phyloP scores from a whole-genome alignment of 2,329 filamentous ascomycete species.

The Monosporascus sp. region DNA sequence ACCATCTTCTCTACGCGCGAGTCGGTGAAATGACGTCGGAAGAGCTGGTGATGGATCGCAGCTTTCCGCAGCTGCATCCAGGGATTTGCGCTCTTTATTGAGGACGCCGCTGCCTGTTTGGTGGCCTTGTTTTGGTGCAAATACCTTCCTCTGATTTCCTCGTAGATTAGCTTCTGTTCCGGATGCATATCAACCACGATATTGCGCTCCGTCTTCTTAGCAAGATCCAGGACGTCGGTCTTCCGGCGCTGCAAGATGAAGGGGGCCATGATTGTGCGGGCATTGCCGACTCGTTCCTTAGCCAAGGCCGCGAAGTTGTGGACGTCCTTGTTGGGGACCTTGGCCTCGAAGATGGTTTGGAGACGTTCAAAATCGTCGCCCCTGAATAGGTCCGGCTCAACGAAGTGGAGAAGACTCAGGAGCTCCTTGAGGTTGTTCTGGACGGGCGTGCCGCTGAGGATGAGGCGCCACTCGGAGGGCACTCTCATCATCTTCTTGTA shows the following conservation, averaged over 20 bases:
- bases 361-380: slow-evolving; percentile 67
- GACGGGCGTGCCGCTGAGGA: slow-evolving; percentile 86
- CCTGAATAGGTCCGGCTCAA: slow-evolving; percentile 79
- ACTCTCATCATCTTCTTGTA: slow-evolving; percentile 78
- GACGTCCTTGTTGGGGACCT: slow-evolving; percentile 75
- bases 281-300: slow-evolving; percentile 77
- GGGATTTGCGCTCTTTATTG: slow-evolving; percentile 56
- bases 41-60: slow-evolving; percentile 85
- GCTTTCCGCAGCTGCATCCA: slow-evolving; percentile 92
- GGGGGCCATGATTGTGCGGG: slow-evolving; percentile 86
- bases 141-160: slow-evolving; percentile 58
- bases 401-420: slow-evolving; percentile 85
- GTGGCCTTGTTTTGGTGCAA: slow-evolving; percentile 52
- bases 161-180: slow-evolving; percentile 69
- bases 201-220: slow-evolving; percentile 71
- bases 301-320: slow-evolving; percentile 81
- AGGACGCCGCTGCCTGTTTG: slow-evolving; percentile 47
- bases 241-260: slow-evolving; percentile 95
- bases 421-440: slow-evolving; percentile 94
- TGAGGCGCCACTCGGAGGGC: slow-evolving; percentile 72
- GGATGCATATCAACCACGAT: slow-evolving; percentile 76
- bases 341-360: slow-evolving; percentile 85
- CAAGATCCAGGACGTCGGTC: slow-evolving; percentile 83
- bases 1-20: slow-evolving; percentile 71
- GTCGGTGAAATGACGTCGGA: slow-evolving; percentile 75